These are phyloP conservation scores for Aristolochia fimbriata DNA, from an alignment of 164 flowering plant species.

Conservation along the genomic window DNA sequence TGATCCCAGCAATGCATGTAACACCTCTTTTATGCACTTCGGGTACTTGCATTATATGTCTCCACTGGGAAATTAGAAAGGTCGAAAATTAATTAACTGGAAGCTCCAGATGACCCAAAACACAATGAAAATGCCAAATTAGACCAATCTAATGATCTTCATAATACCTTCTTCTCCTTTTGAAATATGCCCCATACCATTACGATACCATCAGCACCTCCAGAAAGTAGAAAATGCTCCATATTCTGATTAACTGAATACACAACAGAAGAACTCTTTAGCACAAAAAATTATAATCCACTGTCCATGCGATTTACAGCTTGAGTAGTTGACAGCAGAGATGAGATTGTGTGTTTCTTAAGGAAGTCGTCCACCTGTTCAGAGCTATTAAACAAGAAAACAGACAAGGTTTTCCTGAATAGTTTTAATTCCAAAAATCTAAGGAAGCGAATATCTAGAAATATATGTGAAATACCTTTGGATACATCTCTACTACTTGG, in stretches of 20 bases:
- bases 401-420: not conserved
- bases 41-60: constrained; percentile 56
- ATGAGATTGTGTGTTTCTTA: too few species aligned
- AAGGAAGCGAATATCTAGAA: not conserved
- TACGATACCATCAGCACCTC: constrained; percentile 75
- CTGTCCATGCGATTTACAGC: too few species aligned
- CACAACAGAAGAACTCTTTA: constrained; percentile 7
- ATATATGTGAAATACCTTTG: constrained; percentile 39
- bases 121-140: not conserved
- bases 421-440: too few species aligned
- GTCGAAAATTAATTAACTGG: not conserved
- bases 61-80: constrained; percentile 53
- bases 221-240: constrained; percentile 74
- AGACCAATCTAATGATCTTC: not conserved
- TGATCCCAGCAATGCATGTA: constrained; percentile 71
- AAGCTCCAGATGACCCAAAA: not conserved
- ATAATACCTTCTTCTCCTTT: constrained; percentile 41
- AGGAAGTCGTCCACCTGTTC: too few species aligned
- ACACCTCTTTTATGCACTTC: constrained; percentile 80
- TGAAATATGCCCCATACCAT: constrained; percentile 71
- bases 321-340: too few species aligned
- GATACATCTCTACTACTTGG: constrained; percentile 70
- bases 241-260: constrained; percentile 43
- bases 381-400: constrained; percentile 1
- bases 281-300: not conserved